Conservation (phyloP, 2,329 filamentous ascomycete species). For the Curvularia spicifera region DNA sequence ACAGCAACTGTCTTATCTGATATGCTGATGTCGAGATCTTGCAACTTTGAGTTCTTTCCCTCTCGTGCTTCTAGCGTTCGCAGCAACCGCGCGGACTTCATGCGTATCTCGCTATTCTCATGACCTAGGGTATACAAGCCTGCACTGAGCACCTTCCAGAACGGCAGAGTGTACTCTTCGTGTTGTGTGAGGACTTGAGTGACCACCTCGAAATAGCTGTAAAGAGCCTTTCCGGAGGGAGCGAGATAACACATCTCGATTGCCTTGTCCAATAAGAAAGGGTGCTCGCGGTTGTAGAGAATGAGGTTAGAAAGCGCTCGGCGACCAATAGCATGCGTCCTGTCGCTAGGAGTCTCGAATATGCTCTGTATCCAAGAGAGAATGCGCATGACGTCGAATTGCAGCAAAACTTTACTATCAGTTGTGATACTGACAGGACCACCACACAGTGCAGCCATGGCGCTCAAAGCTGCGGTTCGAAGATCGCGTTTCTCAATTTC, state of each 20-base stretch:
- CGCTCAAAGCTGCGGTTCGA: conserved; percentile 85
- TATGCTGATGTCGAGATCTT: conserved; percentile 97
- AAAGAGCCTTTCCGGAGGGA: conserved; percentile 79
- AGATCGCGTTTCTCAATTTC: conserved; percentile 97
- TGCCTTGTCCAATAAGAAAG: conserved; percentile 85
- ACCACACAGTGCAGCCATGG: conserved; percentile 91
- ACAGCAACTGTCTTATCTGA: conserved; percentile 98
- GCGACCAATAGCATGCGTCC: conserved; percentile 87
- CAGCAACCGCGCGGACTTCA: conserved; percentile 83
- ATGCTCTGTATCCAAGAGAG: conserved; percentile 95
- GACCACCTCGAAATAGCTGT: conserved; percentile 94
- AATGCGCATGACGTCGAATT: conserved; percentile 92
- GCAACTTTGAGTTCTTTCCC: conserved; percentile 84
- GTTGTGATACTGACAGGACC: conserved; percentile 84
- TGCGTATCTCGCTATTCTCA: conserved; percentile 85
- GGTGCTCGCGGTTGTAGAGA: conserved; percentile 84
- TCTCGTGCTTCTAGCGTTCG: conserved; percentile 83
- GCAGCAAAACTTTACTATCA: conserved; percentile 83
- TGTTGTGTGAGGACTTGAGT: conserved; percentile 85
- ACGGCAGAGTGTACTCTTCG: conserved; percentile 80
- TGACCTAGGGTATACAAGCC: conserved; percentile 93
- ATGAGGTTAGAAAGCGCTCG: conserved; percentile 89
- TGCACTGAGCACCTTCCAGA: conserved; percentile 88
- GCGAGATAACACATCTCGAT: conserved; percentile 90
- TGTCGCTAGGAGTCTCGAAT: conserved; percentile 89